Evolutionary conservation across 208 protist genomes (phyloP).

Genomic region (Leishmania lainsoni): DNA sequence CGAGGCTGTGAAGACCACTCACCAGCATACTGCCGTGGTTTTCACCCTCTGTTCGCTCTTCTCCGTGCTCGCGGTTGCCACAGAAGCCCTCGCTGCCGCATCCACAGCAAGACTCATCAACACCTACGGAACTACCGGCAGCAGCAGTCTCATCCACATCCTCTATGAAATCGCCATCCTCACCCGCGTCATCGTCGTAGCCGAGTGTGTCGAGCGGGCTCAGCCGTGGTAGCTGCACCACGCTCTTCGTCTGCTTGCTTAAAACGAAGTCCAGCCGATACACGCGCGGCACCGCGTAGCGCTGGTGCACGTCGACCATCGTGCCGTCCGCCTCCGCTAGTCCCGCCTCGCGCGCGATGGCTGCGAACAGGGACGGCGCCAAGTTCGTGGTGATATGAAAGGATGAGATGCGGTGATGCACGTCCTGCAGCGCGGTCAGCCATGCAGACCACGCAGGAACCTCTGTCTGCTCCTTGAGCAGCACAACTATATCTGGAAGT

Average conservation of each 20-base stretch:
- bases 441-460: constrained; percentile 36
- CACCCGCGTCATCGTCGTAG: constrained; percentile 37
- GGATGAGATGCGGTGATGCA: constrained; percentile 17
- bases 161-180: background rate
- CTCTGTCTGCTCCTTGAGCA: constrained; percentile 41
- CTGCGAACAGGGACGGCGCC: constrained; percentile 49
- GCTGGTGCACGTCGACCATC: constrained; percentile 41
- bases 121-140: background rate
- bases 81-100: constrained; percentile 16
- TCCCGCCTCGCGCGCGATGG: constrained; percentile 42
- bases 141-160: background rate
- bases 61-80: constrained; percentile 20
- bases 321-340: constrained; percentile 50
- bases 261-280: constrained; percentile 86
- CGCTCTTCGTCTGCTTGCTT: constrained; percentile 69
- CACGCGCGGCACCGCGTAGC: constrained; percentile 50
- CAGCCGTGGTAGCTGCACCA: constrained; percentile 63
- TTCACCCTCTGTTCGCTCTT: background rate
- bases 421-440: constrained; percentile 27
- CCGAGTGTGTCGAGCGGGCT: constrained; percentile 68
- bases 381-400: constrained; percentile 41
- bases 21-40: constrained; percentile 29
- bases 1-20: constrained; percentile 51
- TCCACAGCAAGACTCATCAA: background rate
- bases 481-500: constrained; percentile 45